Conservation (phyloP, 176 grass and related monocot species). For the Avena atlantica region DNA sequence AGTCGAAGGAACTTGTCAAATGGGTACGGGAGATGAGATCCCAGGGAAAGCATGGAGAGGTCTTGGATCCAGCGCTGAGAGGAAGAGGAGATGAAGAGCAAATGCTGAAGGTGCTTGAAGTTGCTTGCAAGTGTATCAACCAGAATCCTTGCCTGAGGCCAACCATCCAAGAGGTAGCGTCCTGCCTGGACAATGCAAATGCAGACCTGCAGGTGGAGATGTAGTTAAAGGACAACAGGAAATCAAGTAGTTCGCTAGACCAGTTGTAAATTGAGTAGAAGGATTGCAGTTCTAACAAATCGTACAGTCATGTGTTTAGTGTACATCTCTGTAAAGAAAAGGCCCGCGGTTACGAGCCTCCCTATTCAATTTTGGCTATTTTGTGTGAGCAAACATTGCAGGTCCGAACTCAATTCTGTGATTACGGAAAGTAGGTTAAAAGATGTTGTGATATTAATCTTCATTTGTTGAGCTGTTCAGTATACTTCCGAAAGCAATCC, state of each 20-base stretch:
- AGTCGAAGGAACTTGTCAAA: conserved; percentile 69
- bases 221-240: conserved; percentile 37
- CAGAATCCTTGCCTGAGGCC: conserved; percentile 68
- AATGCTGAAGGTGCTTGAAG: conserved; percentile 75
- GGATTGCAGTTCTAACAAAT: conserved; percentile 43
- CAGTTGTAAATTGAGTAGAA: conserved; percentile 44
- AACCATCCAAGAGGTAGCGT: conserved; percentile 69
- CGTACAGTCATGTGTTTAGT: not conserved
- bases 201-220: conserved; percentile 32
- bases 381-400: conserved; percentile 15
- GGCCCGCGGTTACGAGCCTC: not conserved
- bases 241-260: conserved; percentile 24
- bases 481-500: not conserved
- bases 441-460: not conserved
- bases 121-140: conserved; percentile 74
- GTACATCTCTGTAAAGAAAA: conserved; percentile 44
- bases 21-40: conserved; percentile 69
- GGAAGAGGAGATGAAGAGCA: conserved; percentile 66
- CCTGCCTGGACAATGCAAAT: conserved; percentile 58
- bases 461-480: not conserved
- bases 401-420: not conserved
- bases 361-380: conserved; percentile 9
- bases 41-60: conserved; percentile 58
- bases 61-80: conserved; percentile 60
- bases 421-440: not conserved